A percentile compares a stretch with the other conserved stretches of the same genome.
These are phyloP conservation scores for Orbilia blumenaviensis DNA, from an alignment of 2,329 filamentous ascomycete species.

Conservation along the genomic window DNA sequence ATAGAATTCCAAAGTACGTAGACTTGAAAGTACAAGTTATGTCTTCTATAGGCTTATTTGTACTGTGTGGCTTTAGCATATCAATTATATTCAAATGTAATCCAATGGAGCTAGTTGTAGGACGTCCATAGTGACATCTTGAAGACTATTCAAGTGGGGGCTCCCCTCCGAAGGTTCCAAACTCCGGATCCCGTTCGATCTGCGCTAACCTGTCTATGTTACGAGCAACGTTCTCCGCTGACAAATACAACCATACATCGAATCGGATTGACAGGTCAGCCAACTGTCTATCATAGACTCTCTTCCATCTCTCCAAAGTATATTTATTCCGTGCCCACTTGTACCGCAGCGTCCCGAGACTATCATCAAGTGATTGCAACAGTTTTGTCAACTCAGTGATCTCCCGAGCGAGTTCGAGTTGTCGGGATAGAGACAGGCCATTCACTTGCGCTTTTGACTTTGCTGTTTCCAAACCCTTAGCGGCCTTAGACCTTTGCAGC, in stretches of 20 bases:
- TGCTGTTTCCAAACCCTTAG: not conserved
- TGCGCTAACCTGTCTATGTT: not conserved
- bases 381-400: not conserved
- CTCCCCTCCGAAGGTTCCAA: not conserved
- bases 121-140: no score
- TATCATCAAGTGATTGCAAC: not conserved
- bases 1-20: no score
- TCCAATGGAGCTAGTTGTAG: no score
- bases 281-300: not conserved
- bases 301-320: not conserved
- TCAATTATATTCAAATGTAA: no score
- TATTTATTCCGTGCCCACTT: not conserved
- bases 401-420: not conserved
- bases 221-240: constrained; percentile 12
- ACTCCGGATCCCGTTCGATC: not conserved
- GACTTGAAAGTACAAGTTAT: no score
- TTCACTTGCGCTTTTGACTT: not conserved
- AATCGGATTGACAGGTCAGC: constrained; percentile 12
- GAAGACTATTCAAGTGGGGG: no score
- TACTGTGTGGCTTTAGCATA: no score
- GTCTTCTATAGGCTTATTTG: no score
- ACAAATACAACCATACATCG: constrained; percentile 7
- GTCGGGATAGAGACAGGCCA: not conserved
- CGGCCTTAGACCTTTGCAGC: not conserved
- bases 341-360: not conserved